Percentiles rank a stretch among this genome's conserved stretches.
Evolutionary conservation across 257 asterid species (phyloP).

Genomic region (Coffea eugenioides): DNA sequence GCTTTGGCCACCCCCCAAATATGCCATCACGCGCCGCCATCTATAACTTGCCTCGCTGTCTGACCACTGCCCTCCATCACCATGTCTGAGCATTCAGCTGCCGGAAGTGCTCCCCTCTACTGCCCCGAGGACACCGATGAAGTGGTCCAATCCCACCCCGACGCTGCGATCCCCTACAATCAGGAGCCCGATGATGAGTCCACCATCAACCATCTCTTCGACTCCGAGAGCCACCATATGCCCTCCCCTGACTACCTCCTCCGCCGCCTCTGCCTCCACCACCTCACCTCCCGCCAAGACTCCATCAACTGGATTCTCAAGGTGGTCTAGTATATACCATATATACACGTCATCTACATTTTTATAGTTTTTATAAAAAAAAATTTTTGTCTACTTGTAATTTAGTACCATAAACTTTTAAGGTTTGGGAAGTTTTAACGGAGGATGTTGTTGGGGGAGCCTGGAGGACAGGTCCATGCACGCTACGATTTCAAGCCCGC

Average conservation of each 20-base stretch:
- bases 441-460: not conserved
- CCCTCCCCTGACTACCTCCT: conserved; percentile 40
- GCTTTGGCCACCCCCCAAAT: conserved; percentile 18
- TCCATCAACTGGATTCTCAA: conserved; percentile 52
- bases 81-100: conserved; percentile 27
- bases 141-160: conserved; percentile 4
- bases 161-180: conserved; percentile 9
- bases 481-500: conserved; percentile 46
- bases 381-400: not conserved
- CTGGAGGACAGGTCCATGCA: conserved; percentile 35
- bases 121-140: conserved; percentile 18
- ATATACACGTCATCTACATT: no score
- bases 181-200: not conserved
- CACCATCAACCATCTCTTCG: conserved; percentile 33
- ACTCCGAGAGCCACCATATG: conserved; percentile 36
- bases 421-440: no score
- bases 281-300: conserved; percentile 46
- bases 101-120: conserved; percentile 9
- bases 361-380: no score
- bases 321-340: conserved; percentile 21
- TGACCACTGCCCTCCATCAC: conserved; percentile 13
- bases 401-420: not conserved
- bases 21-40: conserved; percentile 26
- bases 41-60: not conserved
- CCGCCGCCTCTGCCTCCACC: conserved; percentile 20